These are phyloP conservation scores for Boletus sp. DNA, from an alignment of 768 basidiomycete genomes.

Conservation along the genomic window DNA sequence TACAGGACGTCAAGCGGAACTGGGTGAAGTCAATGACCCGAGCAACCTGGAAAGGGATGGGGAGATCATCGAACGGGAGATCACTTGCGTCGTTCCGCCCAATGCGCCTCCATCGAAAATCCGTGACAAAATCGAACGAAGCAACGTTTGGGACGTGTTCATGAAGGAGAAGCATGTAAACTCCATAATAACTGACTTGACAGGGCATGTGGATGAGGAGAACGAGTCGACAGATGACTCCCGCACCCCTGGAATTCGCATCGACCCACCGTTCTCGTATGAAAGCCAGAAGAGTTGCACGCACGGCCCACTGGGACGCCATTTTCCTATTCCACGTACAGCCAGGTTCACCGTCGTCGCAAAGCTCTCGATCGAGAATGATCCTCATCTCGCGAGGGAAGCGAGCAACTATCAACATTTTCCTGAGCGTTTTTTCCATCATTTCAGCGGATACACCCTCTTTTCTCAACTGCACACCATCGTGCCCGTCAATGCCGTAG, in stretches of 20 bases:
- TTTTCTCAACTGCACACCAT: slow-evolving; percentile 36
- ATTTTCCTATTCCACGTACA: slow-evolving; percentile 23
- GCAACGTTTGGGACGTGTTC: not conserved
- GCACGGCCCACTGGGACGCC: not conserved
- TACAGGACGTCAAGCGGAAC: slow-evolving; percentile 1
- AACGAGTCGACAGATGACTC: not conserved
- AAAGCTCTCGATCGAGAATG: slow-evolving; percentile 42
- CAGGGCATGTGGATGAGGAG: not conserved
- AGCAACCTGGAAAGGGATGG: not conserved
- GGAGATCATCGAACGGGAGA: slow-evolving; percentile 20
- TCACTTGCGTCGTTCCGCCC: slow-evolving; percentile 8
- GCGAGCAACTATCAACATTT: slow-evolving; percentile 29
- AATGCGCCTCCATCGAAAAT: not conserved
- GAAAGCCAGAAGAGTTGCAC: slow-evolving; percentile 7
- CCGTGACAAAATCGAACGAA: not conserved
- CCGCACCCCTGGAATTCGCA: not conserved
- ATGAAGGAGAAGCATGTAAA: not conserved
- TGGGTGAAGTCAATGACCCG: slow-evolving; percentile 1
- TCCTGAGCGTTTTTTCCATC: slow-evolving; percentile 26
- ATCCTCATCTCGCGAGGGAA: slow-evolving; percentile 36
- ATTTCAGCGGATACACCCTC: slow-evolving; percentile 27
- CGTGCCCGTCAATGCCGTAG: slow-evolving; percentile 47
- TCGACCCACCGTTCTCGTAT: slow-evolving; percentile 18
- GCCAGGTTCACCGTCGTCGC: slow-evolving; percentile 41
- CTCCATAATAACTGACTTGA: not conserved